Base-by-base conservation (phyloP, 140 eudicot species). In the Ambrosia hybrid region DNA sequence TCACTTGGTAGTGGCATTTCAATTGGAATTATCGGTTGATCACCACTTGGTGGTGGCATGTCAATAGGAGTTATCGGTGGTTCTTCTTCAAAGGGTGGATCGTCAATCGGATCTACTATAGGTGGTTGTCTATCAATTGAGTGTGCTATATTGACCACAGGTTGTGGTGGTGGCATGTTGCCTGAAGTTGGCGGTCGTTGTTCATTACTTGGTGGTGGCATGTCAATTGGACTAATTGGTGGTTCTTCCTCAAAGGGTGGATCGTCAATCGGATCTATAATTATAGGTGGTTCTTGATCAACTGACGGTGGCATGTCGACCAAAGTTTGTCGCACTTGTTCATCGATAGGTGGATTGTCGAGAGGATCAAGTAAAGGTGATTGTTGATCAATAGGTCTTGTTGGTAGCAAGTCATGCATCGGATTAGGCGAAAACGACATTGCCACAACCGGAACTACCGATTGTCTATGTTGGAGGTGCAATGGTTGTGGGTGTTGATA, bases 381-480 rank as follows among this genome's bases (percentile, higher is more conserved):
- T 55, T 9, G 51, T 15, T 46, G 48, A 41, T 11, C 55, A 33
- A 57, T 17, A 45, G 52, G 68, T 56, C 51, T 51, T 9, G 37
- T 39, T 38, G 66, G 73, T 53, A 64, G 66, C n/a, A 69, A 76
- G 51, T 57, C 39, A 14, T 41, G 70, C 4, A 58, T 49, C 51
- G 62, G 65, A 62, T 7, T 16, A 41, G 46, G 30, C n/a, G 63
- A 37, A 10, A 71, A 63, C 9, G 72, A 9, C 64, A 36, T 16
- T 58, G 61, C 30, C 68, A 68, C 46, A 49, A 61, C 12, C 9
- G 78, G 82, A 45, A 67, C 6, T 4, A 76, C 49, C 3, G 80
- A 52, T 6, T 51, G 49, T 65, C 37, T 77, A 9, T 10, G 49
- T 30, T 10, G 66, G 21, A 70, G 17, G 36, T 2, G 64, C 9